Evolutionary conservation across 2,329 filamentous ascomycete genomes (phyloP), one percentile per base, ranked within the genome.

Genomic region (Alternaria rosae): DNA sequence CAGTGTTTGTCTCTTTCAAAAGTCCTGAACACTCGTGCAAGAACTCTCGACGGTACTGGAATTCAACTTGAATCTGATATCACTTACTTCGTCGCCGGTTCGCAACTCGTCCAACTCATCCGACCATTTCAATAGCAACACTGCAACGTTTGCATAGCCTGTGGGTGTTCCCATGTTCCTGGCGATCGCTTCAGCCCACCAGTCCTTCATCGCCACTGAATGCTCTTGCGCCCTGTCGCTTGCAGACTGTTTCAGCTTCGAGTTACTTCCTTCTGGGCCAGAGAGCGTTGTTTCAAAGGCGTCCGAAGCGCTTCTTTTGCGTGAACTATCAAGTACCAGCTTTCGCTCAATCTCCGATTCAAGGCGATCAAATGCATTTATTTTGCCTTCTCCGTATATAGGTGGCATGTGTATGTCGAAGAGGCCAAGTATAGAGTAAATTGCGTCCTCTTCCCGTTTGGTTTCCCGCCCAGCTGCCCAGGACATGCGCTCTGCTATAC

Each of bases 51-150:
- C 9, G 1, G 13, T n/a, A 7, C 32, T 35, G 4, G 4, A 35
- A 3, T 4, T 2, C 3, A 2, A 38, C 32, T 17, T 17, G 1
- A 1, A 38, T 17, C 15, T 12, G 1, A 7, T 2, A 1, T 1
- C 0, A 43, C 41, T 20, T 3, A 43, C 41, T 21, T 43, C 41
- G 10, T 13, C 0, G 11, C 20, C 2, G 3, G 41, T 20, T 21
- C 5, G 3, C 1, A 20, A 1, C 3, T 43, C 20, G 12, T 21
- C 35, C 35, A 38, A 17, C 11, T 17, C 35, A 38, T 38, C 35
- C 0, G 15, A 1, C 41, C 41, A 43, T 21, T 13, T 43, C 20
- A 43, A 12, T 1, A 43, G 20, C 41, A 43, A 21, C 12, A 43
- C 41, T 20, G 41, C 20, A 8, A 21, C 41, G 0, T 21, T 8